These are phyloP conservation scores for Lachnellula willkommii DNA, from an alignment of 2,329 filamentous ascomycete genomes.

Conservation along the genomic window DNA sequence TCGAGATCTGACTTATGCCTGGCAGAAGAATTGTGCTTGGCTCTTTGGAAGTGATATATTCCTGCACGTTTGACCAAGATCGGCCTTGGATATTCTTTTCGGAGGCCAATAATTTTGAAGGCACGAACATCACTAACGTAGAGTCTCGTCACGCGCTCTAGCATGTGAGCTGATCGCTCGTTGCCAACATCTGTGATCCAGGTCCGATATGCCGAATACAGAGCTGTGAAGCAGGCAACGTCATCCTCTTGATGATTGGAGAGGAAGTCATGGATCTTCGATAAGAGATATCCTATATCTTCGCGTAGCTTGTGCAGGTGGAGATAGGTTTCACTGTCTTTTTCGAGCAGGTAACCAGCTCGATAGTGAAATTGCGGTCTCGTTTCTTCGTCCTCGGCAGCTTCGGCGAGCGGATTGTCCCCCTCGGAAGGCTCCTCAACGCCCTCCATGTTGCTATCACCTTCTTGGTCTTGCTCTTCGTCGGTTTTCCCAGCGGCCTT, in stretches of 20 bases:
- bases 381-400: constrained; percentile 73
- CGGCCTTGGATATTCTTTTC: constrained; percentile 88
- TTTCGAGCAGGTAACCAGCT: constrained; percentile 74
- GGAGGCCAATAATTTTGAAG: constrained; percentile 88
- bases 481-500: constrained; percentile 54
- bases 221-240: constrained; percentile 85
- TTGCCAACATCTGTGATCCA: constrained; percentile 99
- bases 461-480: constrained; percentile 41
- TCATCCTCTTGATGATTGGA: constrained; percentile 85
- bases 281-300: constrained; percentile 72
- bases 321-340: constrained; percentile 60
- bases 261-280: constrained; percentile 79
- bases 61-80: constrained; percentile 89
- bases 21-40: constrained; percentile 87
- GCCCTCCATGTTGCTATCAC: constrained; percentile 42
- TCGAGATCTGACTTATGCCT: constrained; percentile 87
- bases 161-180: constrained; percentile 86
- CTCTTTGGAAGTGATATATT: constrained; percentile 88
- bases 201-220: constrained; percentile 87
- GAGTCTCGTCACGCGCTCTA: constrained; percentile 80
- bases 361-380: constrained; percentile 84
- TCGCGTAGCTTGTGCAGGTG: constrained; percentile 77
- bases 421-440: constrained; percentile 48
- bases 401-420: constrained; percentile 53
- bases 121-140: constrained; percentile 82